Percentiles rank a stretch among this genome's conserved stretches.
Evolutionary conservation across 345 rosid species (phyloP).

Genomic region (Ricinus communis): DNA sequence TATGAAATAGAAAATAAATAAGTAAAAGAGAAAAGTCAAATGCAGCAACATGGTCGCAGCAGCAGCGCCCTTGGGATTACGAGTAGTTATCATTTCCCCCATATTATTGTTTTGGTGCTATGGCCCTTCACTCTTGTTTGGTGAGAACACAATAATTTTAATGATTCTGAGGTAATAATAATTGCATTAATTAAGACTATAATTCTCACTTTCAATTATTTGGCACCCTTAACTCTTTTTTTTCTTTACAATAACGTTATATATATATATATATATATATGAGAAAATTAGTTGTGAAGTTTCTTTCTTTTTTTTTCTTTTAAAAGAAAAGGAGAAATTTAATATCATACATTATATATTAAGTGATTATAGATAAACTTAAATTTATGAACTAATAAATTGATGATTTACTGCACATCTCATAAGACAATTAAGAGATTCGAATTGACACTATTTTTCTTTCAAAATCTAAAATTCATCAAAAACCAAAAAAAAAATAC

Average conservation of each 20-base stretch:
- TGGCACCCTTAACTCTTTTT: not conserved
- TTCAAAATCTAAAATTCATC: too few species aligned
- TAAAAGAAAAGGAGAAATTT: too few species aligned
- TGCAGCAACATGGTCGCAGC: constrained; percentile 17
- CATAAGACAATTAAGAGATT: too few species aligned
- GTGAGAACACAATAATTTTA: constrained; percentile 11
- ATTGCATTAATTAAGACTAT: constrained; percentile 6
- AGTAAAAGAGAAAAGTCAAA: constrained; percentile 15
- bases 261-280: too few species aligned
- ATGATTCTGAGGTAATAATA: constrained; percentile 18
- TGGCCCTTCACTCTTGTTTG: constrained; percentile 3
- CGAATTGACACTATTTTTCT: too few species aligned
- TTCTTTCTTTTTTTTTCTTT: too few species aligned
- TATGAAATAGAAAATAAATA: not conserved
- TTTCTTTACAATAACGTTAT: not conserved
- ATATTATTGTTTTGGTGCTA: not conserved
- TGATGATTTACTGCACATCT: too few species aligned
- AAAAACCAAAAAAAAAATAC: too few species aligned
- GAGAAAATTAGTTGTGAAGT: too few species aligned
- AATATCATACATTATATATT: too few species aligned
- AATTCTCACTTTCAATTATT: constrained; percentile 5
- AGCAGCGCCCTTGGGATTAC: constrained; percentile 25
- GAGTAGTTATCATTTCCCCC: not conserved
- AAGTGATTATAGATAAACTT: too few species aligned
- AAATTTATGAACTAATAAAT: too few species aligned